Evolutionary conservation across 75 land plant genomes (phyloP), one percentile per base, ranked within the genome.

Genomic region (Selaginella moellendorffii): DNA sequence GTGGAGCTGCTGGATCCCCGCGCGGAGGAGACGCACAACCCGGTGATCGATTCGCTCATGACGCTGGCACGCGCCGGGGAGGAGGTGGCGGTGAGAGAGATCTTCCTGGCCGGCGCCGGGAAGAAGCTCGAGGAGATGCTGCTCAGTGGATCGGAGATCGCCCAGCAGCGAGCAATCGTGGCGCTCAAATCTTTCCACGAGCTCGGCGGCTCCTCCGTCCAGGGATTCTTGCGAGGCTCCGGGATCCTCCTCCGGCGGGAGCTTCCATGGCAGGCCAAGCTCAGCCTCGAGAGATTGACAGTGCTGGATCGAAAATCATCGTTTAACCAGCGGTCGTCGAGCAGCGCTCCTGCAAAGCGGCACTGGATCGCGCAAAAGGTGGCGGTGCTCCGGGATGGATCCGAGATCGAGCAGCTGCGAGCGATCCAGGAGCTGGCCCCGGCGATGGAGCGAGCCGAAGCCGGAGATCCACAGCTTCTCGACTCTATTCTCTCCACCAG

Each of bases 361-460:
- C 71, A 68, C 18, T n/a, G 29, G 24, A 59, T 72, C 31, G 63
- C 62, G 46, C 58, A 72, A 28, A 62, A 71, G 26, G 54, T 72
- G 12, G 62, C 36, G 21, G 60, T 52, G 30, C 30, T 71, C n/a
- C n/a, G 42, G 12, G 52, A 30, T 10, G 21, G 28, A 58, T 65
- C 72, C 29, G 66, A 28, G 26, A 61, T 27, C 26, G 61, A 63
- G 26, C 65, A 68, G 14, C 17, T 72, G 18, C 59, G 64, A 18
- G 67, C 79, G 26, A 63, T 77, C 70, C 78, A 76, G 63, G 74
- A 76, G 29, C 70, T 77, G 27, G 52, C 71, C 27, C 75, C 79
- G 9, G 67, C 72, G 1, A 30, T 77, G 29, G 79, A 72, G 30
- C 63, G 54, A 46, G 75, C 75, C 17, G 66, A 60, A 20, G 46